Evolutionary conservation across 2,329 filamentous ascomycete species (phyloP).

Genomic region (Emmonsiellopsis sp.): DNA sequence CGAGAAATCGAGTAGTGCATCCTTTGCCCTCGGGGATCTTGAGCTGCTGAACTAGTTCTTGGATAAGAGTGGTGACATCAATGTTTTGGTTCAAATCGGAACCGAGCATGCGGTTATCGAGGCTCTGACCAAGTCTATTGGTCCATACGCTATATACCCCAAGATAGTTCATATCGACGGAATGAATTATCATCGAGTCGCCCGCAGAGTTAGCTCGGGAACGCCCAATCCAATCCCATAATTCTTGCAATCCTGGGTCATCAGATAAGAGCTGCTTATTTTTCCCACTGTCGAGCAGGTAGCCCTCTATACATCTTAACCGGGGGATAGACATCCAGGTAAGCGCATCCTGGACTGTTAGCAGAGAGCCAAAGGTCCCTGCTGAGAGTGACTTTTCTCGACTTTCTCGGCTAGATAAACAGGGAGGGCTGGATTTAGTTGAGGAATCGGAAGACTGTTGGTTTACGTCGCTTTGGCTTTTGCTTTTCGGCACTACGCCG

Average conservation of each 20-base stretch:
- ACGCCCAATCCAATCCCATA: constrained; percentile 51
- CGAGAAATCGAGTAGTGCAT: constrained; percentile 41
- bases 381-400: constrained; percentile 26
- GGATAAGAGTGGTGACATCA: constrained; percentile 33
- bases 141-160: constrained; percentile 52
- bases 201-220: constrained; percentile 31
- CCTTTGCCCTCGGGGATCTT: constrained; percentile 44
- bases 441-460: neutral
- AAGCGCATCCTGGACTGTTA: constrained; percentile 31
- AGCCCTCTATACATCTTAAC: constrained; percentile 45
- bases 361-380: constrained; percentile 17
- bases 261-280: constrained; percentile 48
- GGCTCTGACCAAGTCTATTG: constrained; percentile 40
- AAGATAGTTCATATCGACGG: constrained; percentile 51
- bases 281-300: constrained; percentile 42
- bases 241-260: constrained; percentile 45
- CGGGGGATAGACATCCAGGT: constrained; percentile 32
- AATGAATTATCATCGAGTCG: constrained; percentile 46
- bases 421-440: neutral
- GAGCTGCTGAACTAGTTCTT: constrained; percentile 41
- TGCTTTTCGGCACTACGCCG: neutral
- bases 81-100: constrained; percentile 16
- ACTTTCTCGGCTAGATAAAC: constrained; percentile 28
- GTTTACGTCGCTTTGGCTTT: neutral
- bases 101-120: constrained; percentile 22